Evolutionary conservation across 2,329 filamentous ascomycete species (phyloP), one percentile per base, ranked within the genome.

Genomic region (Talaromyces sp.): DNA sequence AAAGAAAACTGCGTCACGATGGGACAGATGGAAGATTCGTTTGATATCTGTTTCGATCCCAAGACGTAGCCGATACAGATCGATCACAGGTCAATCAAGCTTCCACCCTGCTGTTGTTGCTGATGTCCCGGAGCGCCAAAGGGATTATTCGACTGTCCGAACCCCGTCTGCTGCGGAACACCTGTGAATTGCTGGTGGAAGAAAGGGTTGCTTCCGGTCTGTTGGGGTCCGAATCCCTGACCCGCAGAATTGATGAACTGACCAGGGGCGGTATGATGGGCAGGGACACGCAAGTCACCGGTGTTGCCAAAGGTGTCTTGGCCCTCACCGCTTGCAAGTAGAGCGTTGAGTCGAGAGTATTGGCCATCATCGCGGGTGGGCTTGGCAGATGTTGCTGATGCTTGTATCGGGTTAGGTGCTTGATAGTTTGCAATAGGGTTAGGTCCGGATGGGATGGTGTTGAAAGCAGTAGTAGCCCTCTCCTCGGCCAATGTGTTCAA

Each of bases 281-380:
- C 89, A 1, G 95, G 95, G 69, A 99, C 96, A 78, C 95, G 93
- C 56, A 97, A 84, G 69, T 98, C 92, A 70, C 95, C 95, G n/a
- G 92, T 92, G 77, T 99, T 99, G 69, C 95, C 95, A 76, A 96
- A 99, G 0, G 95, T 99, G 75, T 99, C 95, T 83, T 96, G 91
- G 27, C 95, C 95, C 65, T 99, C 95, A 69, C 95, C 93, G 27
- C 86, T 88, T 3, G 93, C 86, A 52, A 99, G 87, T 39, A 99
- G 87, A 1, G 90, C 86, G 75, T 98, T 98, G 70, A 99, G 89
- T 73, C 87, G 90, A 25, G 90, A 88, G 65, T 86, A 81, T 68
- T 89, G 86, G 13, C 86, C 85, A 69, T 89, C 85, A 49, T 73
- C 72, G 63, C 73, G 72, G 3, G 74, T 71, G 17, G 73, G 68